Evolutionary conservation across 2,329 filamentous ascomycete species (phyloP).

Genomic region (Alternaria gansuensis): DNA sequence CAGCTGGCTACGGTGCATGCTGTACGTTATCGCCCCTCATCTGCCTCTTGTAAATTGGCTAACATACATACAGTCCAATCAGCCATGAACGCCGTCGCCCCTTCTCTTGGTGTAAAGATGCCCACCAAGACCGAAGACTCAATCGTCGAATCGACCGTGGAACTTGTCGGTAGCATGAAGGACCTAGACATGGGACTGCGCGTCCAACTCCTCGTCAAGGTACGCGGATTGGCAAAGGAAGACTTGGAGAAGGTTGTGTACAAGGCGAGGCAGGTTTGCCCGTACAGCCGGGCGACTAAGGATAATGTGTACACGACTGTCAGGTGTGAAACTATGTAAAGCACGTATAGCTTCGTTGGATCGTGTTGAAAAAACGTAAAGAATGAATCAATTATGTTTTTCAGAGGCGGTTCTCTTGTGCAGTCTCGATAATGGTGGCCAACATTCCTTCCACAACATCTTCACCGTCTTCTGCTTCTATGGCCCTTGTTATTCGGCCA

Average conservation of each 20-base stretch:
- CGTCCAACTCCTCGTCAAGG: constrained; percentile 56
- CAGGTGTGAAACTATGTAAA: constrained; percentile 35
- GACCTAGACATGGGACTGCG: constrained; percentile 57
- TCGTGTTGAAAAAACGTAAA: background rate
- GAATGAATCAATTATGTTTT: no score
- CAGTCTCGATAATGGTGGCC: constrained; percentile 58
- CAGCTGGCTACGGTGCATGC: constrained; percentile 59
- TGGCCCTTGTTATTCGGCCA: constrained; percentile 62
- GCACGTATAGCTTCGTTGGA: background rate
- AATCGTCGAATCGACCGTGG: constrained; percentile 55
- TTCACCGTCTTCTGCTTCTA: constrained; percentile 63
- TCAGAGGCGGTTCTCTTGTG: constrained; percentile 21
- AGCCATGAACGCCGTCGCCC: constrained; percentile 58
- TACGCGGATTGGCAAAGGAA: constrained; percentile 43
- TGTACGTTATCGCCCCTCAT: constrained; percentile 33
- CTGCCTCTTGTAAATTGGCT: background rate
- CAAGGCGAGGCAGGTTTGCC: constrained; percentile 50
- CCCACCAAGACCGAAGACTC: constrained; percentile 52
- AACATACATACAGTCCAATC: constrained; percentile 41
- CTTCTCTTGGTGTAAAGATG: constrained; percentile 55
- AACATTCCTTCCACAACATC: constrained; percentile 66
- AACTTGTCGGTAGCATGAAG: constrained; percentile 59
- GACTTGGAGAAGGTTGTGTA: constrained; percentile 50
- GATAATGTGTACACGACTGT: constrained; percentile 46
- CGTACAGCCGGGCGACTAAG: constrained; percentile 47